Evolutionary conservation across 768 basidiomycete species (phyloP).

Genomic region (Panaeolus papilionaceus): DNA sequence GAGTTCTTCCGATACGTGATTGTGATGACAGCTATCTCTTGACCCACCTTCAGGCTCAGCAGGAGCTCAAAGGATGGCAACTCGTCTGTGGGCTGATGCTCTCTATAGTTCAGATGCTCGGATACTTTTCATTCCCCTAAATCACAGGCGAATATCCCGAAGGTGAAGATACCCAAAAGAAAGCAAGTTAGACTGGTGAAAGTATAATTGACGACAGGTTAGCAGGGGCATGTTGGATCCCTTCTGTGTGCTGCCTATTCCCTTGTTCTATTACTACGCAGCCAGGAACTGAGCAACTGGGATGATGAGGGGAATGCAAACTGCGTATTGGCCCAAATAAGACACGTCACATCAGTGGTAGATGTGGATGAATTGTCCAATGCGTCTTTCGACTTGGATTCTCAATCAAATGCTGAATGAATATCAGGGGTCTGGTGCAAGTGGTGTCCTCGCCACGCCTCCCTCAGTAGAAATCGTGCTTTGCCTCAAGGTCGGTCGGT

Average conservation of each 20-base stretch:
- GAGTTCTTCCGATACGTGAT: background rate
- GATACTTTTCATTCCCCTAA: background rate
- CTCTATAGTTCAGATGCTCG: background rate
- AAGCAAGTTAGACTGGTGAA: background rate
- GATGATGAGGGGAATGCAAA: background rate
- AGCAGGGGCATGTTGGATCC: background rate
- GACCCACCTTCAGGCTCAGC: background rate
- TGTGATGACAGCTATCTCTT: background rate
- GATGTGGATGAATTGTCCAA: no score
- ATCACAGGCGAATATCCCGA: slow-evolving; percentile 9
- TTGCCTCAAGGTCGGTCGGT: background rate
- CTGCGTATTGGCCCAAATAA: background rate
- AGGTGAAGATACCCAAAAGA: background rate
- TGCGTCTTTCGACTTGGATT: background rate
- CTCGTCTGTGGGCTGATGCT: background rate
- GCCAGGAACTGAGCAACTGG: background rate
- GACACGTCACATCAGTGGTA: background rate
- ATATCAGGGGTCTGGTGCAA: background rate
- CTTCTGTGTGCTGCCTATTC: background rate
- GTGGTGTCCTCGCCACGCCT: background rate
- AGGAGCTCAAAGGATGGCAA: background rate
- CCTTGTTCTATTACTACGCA: background rate
- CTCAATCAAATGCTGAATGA: background rate
- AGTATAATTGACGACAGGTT: background rate
- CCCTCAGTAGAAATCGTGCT: background rate